Evolutionary conservation across 2,329 filamentous ascomycete genomes (phyloP).

Genomic region (Lachnellula arida): DNA sequence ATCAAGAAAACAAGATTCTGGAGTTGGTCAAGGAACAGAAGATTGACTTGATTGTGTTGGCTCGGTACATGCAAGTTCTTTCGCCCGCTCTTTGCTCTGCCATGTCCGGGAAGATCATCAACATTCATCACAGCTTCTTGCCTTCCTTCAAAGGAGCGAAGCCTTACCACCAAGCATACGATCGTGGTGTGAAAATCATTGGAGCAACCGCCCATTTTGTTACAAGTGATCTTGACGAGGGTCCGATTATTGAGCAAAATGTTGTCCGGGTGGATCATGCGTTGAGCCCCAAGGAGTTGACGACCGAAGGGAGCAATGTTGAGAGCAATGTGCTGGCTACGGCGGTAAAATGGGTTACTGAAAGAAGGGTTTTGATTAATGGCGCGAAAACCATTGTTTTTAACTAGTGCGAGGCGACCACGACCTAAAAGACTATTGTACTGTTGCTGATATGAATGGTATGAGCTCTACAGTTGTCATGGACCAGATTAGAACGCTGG

Average conservation of each 20-base stretch:
- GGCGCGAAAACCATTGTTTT: conserved; percentile 79
- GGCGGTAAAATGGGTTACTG: conserved; percentile 79
- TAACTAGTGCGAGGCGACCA: conserved; percentile 19
- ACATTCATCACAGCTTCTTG: conserved; percentile 86
- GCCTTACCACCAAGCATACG: conserved; percentile 84
- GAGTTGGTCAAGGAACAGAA: conserved; percentile 63
- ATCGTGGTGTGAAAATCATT: conserved; percentile 83
- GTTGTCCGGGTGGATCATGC: conserved; percentile 72
- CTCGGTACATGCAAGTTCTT: conserved; percentile 84
- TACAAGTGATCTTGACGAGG: conserved; percentile 79
- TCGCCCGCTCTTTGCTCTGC: conserved; percentile 68
- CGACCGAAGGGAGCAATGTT: conserved; percentile 76
- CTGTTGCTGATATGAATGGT: too few relatives aligned
- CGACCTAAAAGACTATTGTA: not conserved
- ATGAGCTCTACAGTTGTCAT: too few relatives aligned
- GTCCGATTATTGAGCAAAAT: conserved; percentile 83
- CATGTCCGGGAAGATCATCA: conserved; percentile 86
- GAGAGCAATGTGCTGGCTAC: conserved; percentile 79
- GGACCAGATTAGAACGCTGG: too few relatives aligned
- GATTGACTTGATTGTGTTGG: conserved; percentile 75
- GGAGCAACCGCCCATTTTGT: conserved; percentile 84
- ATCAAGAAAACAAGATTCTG: conserved; percentile 68
- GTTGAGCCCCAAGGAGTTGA: conserved; percentile 70
- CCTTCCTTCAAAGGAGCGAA: conserved; percentile 85
- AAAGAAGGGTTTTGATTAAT: conserved; percentile 73